Base-by-base conservation (phyloP, 176 grass and related monocot genomes). In the Aechmea fasciata region DNA sequence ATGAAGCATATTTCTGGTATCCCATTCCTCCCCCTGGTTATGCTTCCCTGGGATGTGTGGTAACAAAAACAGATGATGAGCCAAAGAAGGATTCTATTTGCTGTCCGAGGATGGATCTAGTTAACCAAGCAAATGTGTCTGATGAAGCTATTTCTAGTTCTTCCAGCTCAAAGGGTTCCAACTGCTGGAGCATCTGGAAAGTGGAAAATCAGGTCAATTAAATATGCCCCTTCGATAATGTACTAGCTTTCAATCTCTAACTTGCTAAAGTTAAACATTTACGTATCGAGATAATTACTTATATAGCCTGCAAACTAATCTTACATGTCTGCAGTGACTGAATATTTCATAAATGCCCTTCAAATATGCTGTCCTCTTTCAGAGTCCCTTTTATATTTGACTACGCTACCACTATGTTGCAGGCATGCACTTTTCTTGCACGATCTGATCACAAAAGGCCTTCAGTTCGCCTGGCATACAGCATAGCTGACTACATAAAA, bases 181-280 rank as follows among this genome's bases (percentile, higher is more conserved):
- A 78, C 65, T 92, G 86, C 77, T 97, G 93, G 93, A 92, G 93
- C 74, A 92, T 97, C 71, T 97, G 93, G 93, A 97, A 87, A 92
- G 77, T 97, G 73, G 84, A 89, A 79, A 97, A 97, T 78, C 89
- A 97, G 93, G 93, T 92, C 55, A 14, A n/a, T 9, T 7, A 19
- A 41, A 15, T 47, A 41, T 29, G 15, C 12, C 41, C 25, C 65
- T 47, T 67, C 1, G 17, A 10, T 2, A 9, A 67, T 67, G 47
- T 15, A 41, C 13, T 49, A 15, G 29, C 57, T 24, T 63, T 24
- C 17, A 20, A 41, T 3, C 33, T 41, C 55, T 61, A 61, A 22
- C 17, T 15, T 18, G 55, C 55, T 61, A 18, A 22, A 61, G 55
- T 61, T 61, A 61, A 61, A 61, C 17, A 61, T 61, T 61, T 19